These are phyloP conservation scores for Leccinum discolor DNA, from an alignment of 1,284 basidiomycete genomes.

Conservation along the genomic window DNA sequence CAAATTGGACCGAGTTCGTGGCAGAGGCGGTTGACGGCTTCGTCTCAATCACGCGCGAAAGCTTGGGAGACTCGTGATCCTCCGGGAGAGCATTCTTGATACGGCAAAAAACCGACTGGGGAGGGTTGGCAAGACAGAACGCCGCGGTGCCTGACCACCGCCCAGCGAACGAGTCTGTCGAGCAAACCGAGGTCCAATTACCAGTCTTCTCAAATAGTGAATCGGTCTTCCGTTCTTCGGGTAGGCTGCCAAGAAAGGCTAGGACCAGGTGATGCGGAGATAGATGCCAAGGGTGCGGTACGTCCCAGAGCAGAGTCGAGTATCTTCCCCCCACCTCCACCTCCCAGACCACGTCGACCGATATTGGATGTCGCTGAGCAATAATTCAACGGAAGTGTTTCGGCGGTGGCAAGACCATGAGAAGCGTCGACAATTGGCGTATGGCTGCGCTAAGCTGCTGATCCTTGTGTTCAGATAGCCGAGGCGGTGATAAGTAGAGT, in stretches of 20 bases:
- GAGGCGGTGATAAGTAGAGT: too few relatives aligned
- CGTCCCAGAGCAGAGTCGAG: too few relatives aligned
- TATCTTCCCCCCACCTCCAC: too few relatives aligned
- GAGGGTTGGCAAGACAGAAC: constrained; percentile 47
- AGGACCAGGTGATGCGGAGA: too few relatives aligned
- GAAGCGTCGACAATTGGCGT: too few relatives aligned
- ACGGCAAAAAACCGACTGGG: constrained; percentile 26
- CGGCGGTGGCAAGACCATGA: too few relatives aligned
- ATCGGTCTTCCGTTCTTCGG: constrained; percentile 35
- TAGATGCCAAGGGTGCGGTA: too few relatives aligned
- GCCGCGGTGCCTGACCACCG: constrained; percentile 69
- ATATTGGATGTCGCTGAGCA: too few relatives aligned
- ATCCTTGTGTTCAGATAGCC: too few relatives aligned
- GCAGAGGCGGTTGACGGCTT: constrained; percentile 66
- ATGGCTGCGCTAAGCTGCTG: too few relatives aligned
- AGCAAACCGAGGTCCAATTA: constrained; percentile 46
- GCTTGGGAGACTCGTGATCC: constrained; percentile 37
- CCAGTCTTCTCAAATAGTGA: constrained; percentile 70
- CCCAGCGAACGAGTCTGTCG: constrained; percentile 56
- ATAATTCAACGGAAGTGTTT: too few relatives aligned
- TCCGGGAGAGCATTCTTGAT: constrained; percentile 26
- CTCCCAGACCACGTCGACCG: too few relatives aligned
- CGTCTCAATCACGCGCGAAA: constrained; percentile 46
- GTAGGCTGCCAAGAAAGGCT: constrained; percentile 24
- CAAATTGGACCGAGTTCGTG: constrained; percentile 56